Percentiles rank a stretch among this genome's conserved stretches.
These are phyloP conservation scores for Exophiala mesophila DNA, from an alignment of 2,329 filamentous ascomycete genomes.

Conservation along the genomic window DNA sequence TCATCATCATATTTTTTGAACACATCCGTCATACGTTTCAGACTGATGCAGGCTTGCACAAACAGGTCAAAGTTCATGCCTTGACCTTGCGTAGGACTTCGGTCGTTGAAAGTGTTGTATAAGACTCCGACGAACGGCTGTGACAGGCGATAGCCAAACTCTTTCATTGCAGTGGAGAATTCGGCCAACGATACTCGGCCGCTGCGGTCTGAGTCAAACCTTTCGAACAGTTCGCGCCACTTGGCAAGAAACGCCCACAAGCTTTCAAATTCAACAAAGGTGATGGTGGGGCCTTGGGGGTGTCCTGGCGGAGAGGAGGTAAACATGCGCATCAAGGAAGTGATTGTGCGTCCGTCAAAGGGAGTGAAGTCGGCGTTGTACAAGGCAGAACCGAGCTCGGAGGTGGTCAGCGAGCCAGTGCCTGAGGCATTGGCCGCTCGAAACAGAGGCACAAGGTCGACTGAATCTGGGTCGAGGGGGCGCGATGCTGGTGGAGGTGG, in stretches of 20 bases:
- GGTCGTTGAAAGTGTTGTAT: slow-evolving; percentile 76
- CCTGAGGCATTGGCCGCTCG: slow-evolving; percentile 76
- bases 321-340: slow-evolving; percentile 99
- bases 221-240: slow-evolving; percentile 91
- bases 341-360: slow-evolving; percentile 89
- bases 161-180: slow-evolving; percentile 82
- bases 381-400: slow-evolving; percentile 80
- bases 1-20: slow-evolving; percentile 99
- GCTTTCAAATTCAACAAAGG: slow-evolving; percentile 92
- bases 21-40: slow-evolving; percentile 98
- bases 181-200: slow-evolving; percentile 83
- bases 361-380: slow-evolving; percentile 95
- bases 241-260: slow-evolving; percentile 93
- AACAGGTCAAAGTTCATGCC: slow-evolving; percentile 93
- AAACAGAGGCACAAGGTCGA: slow-evolving; percentile 75
- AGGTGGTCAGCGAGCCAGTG: slow-evolving; percentile 76
- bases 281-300: slow-evolving; percentile 66
- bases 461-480: slow-evolving; percentile 47
- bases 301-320: slow-evolving; percentile 21
- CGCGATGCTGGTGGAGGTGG: slow-evolving; percentile 25
- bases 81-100: slow-evolving; percentile 42
- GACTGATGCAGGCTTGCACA: slow-evolving; percentile 91
- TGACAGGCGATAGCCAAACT: slow-evolving; percentile 89
- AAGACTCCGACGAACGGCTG: slow-evolving; percentile 76
- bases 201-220: slow-evolving; percentile 81